These are phyloP conservation scores for Lasiosphaeria ovina DNA, from an alignment of 495 filamentous ascomycete genomes.

Conservation along the genomic window DNA sequence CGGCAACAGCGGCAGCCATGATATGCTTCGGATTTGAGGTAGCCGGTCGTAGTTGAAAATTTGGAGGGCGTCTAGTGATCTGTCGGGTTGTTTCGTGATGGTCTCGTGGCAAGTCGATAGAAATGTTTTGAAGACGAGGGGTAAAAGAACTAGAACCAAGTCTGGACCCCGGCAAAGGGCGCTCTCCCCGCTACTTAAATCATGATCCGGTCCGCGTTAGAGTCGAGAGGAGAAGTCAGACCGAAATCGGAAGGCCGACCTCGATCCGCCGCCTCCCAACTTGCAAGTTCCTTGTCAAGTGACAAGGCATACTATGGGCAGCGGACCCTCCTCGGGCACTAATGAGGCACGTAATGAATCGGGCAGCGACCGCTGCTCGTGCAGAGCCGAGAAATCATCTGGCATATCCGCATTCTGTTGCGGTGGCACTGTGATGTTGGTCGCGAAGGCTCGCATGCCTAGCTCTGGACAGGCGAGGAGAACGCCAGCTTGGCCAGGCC, in stretches of 20 bases:
- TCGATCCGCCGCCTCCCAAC: not conserved
- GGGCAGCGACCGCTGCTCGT: constrained; percentile 23
- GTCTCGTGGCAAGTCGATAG: not conserved
- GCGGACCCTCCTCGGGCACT: constrained; percentile 15
- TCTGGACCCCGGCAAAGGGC: not conserved
- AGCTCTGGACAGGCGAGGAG: not conserved
- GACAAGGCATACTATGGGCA: not conserved
- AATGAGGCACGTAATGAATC: constrained; percentile 10
- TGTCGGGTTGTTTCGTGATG: not conserved
- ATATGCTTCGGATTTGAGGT: not conserved
- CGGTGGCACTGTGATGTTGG: constrained; percentile 5
- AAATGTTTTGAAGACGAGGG: not conserved
- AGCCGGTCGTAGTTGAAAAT: not conserved
- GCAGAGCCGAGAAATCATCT: constrained; percentile 6
- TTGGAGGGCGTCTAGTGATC: not conserved
- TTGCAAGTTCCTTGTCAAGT: no score
- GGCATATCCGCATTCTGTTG: constrained; percentile 7
- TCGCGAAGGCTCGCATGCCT: not conserved
- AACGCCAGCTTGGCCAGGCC: not conserved
- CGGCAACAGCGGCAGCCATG: constrained; percentile 37
- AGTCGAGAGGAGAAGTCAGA: not conserved
- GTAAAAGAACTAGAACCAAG: not conserved
- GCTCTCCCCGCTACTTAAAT: not conserved
- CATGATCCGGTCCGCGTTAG: not conserved
- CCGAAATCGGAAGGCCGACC: constrained; percentile 13